A percentile compares a stretch with the other conserved stretches of the same genome.
Evolutionary conservation across 163 green algal genomes (phyloP).

Genomic region (Chlamydomonas reinhardtii): DNA sequence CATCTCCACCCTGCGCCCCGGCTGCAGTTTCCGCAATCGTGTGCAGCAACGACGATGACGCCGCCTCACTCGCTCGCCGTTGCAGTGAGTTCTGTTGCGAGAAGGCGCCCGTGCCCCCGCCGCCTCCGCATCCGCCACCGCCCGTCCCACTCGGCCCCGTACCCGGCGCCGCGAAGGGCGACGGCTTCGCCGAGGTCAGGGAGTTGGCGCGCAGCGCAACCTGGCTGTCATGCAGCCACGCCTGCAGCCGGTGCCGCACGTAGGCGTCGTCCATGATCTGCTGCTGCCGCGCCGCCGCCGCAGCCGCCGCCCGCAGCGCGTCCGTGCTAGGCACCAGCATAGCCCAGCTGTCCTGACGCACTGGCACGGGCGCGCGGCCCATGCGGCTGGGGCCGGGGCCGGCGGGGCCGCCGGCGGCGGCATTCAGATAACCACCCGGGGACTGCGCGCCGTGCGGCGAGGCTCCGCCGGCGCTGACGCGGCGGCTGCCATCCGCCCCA

Average conservation of each 20-base stretch:
- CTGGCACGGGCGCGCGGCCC: no score
- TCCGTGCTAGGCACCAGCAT: neutral
- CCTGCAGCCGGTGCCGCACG: constrained; percentile 13
- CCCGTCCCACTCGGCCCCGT: no score
- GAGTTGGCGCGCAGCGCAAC: neutral
- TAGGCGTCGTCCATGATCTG: constrained; percentile 14
- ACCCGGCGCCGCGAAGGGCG: no score
- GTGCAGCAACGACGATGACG: no score
- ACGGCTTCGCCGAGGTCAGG: neutral
- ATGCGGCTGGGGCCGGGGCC: neutral
- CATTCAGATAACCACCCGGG: no score
- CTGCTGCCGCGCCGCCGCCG: constrained; percentile 14
- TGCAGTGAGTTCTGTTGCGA: neutral
- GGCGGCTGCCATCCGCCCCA: neutral
- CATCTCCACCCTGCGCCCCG: no score
- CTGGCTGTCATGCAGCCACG: constrained; percentile 14
- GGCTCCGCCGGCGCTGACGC: no score
- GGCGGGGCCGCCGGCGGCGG: no score
- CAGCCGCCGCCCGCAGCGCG: neutral
- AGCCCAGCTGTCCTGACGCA: constrained; percentile 9
- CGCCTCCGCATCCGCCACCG: no score
- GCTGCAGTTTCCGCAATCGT: no score
- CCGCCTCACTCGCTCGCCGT: neutral
- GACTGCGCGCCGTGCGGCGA: neutral
- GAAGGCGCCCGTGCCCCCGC: neutral